Evolutionary conservation across 2,329 filamentous ascomycete species (phyloP).

Genomic region (Drechslerella coelobrocha): DNA sequence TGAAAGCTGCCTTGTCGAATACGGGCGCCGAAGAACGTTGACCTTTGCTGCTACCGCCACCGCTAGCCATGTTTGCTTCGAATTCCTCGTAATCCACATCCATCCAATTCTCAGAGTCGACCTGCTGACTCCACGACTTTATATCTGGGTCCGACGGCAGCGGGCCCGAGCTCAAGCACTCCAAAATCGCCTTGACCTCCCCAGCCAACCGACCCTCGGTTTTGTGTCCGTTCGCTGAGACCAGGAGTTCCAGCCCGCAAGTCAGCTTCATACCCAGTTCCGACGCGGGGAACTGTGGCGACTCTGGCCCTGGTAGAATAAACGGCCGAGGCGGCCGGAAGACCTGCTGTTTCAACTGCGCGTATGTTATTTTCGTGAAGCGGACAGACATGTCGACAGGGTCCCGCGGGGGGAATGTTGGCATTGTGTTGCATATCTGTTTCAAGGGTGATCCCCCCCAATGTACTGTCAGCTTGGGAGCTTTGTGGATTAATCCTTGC

Average conservation of each 20-base stretch:
- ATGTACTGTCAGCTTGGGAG: constrained; percentile 26
- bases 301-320: constrained; percentile 48
- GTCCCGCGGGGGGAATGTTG: constrained; percentile 74
- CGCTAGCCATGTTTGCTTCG: constrained; percentile 74
- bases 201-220: constrained; percentile 50
- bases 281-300: constrained; percentile 27
- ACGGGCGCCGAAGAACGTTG: constrained; percentile 44
- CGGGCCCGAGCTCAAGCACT: constrained; percentile 25
- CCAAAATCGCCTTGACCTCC: constrained; percentile 36
- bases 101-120: constrained; percentile 89
- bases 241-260: constrained; percentile 88
- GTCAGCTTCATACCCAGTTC: constrained; percentile 88
- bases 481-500: constrained; percentile 16
- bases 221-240: constrained; percentile 69
- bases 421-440: constrained; percentile 50
- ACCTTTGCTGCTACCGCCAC: constrained; percentile 52
- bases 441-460: constrained; percentile 61
- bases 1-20: constrained; percentile 63
- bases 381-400: constrained; percentile 78
- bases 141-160: constrained; percentile 81
- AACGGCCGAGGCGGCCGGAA: constrained; percentile 69
- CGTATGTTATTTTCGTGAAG: constrained; percentile 89
- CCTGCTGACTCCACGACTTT: constrained; percentile 69
- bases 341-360: constrained; percentile 84
- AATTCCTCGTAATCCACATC: constrained; percentile 91